phyloP scores from a whole-genome alignment of 805 yeast species.

The Yueomyces sp. region DNA sequence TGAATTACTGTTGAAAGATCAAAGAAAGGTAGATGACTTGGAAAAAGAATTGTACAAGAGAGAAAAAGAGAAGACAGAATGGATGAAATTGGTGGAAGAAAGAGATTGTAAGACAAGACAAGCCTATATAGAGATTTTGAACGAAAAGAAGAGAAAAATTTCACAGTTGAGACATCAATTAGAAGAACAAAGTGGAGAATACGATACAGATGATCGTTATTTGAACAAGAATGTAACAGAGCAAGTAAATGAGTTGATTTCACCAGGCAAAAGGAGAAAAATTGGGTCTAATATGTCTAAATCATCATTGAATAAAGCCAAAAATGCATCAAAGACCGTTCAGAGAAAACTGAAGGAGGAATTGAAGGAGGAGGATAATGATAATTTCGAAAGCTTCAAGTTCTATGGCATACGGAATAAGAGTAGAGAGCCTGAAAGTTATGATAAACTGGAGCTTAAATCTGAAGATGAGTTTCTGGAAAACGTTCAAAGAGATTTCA shows the following conservation, averaged over 20 bases:
- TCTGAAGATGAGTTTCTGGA: neutral
- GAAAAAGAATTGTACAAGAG: neutral
- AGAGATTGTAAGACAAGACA: conserved; percentile 13
- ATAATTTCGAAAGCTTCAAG: conserved; percentile 10
- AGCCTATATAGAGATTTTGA: conserved; percentile 12
- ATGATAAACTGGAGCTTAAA: neutral
- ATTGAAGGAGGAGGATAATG: conserved; percentile 3
- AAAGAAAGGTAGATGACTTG: conserved; percentile 4
- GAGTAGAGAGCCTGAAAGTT: neutral
- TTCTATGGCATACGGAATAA: conserved; percentile 12
- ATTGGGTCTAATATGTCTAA: neutral
- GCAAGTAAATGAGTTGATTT: conserved; percentile 10
- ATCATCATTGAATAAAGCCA: neutral
- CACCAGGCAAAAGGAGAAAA: conserved; percentile 14
- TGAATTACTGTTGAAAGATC: conserved; percentile 1
- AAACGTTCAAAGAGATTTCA: too few species aligned
- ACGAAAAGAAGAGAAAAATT: conserved; percentile 17
- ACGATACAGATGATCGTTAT: conserved; percentile 6
- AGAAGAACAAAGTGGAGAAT: neutral
- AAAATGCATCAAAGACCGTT: neutral
- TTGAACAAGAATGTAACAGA: conserved; percentile 10
- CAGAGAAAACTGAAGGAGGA: neutral
- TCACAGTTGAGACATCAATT: conserved; percentile 7
- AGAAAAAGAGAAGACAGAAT: conserved; percentile 1
- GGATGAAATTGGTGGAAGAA: conserved; percentile 7